These are phyloP conservation scores for Suillus alpinus DNA, from an alignment of 768 basidiomycete species.

Conservation along the genomic window DNA sequence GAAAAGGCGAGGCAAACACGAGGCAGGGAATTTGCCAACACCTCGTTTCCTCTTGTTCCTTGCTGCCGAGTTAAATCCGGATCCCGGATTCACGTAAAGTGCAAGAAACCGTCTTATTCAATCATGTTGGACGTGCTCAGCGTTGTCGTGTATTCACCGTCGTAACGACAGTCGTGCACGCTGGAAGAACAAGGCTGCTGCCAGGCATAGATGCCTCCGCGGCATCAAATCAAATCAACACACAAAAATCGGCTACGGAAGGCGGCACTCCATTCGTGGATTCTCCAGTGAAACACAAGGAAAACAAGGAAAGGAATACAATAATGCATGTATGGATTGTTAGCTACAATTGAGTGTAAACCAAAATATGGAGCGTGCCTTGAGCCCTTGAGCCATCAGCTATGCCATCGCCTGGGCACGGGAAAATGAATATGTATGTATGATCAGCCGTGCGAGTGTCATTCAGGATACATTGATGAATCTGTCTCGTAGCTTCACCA, in stretches of 20 bases:
- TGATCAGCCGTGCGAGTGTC: neutral
- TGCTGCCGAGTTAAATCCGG: conserved; percentile 9
- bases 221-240: conserved; percentile 24
- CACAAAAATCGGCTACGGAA: conserved; percentile 15
- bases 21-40: conserved; percentile 38
- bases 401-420: neutral
- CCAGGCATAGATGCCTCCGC: conserved; percentile 18
- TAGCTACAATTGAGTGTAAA: conserved; percentile 9
- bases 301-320: neutral
- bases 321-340: conserved; percentile 2
- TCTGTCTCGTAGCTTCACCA: conserved; percentile 14
- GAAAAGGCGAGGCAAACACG: conserved; percentile 49
- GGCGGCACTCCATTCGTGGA: neutral
- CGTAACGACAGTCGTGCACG: neutral
- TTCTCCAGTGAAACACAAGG: neutral
- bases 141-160: neutral
- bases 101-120: neutral
- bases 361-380: conserved; percentile 2
- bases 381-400: neutral
- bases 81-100: conserved; percentile 13
- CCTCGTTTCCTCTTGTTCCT: conserved; percentile 17
- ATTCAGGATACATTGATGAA: conserved; percentile 2
- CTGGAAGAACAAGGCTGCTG: conserved; percentile 5
- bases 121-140: neutral
- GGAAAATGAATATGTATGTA: neutral